Base-by-base conservation (phyloP, 257 asterid genomes). In the Echites panduratus region DNA sequence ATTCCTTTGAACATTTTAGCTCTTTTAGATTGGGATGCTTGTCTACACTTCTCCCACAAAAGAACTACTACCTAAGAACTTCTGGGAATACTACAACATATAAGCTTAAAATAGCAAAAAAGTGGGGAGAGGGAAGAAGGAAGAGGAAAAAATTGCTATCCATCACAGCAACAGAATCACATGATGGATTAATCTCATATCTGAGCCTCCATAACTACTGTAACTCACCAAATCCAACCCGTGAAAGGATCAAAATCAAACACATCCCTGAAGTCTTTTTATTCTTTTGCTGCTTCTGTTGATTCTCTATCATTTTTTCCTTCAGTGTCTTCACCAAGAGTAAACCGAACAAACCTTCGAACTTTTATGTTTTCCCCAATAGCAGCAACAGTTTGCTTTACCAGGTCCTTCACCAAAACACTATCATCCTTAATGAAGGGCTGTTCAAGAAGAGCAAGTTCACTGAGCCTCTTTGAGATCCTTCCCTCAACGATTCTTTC, bases 311-410 rank as follows among this genome's bases (percentile, higher is more conserved):
- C 81, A 14, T n/a, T 61, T 69, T 79, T 72, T 43, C 72, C 73
- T 48, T 72, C 76, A 40, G 59, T 77, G 29, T 78, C 76, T 83
- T 90, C 91, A 5, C 99, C 98, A 35, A 92, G 92, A 19, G 96
- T 92, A 78, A 90, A 92, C 38, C 96, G 87, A 70, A 85, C 81
- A 17, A 95, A 92, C 81, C 96, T 85, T 78, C 97, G 83, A 26
- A 95, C 96, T 63, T 90, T 92, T 45, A 95, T 83, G 85, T 95
- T 95, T 83, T 95, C 99, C 76, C 98, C 99, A 11, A 95, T 83
- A 7, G 86, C 80, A 16, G 98, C 98, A 66, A 95, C 94, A 22
- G 96, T 95, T 81, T 90, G 98, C 93, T 89, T 95, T 48, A 95
- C 94, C 88, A 90, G 77, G 54, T 92, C 99, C 80, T 90, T 95